Evolutionary conservation across 768 basidiomycete species (phyloP).

Genomic region (Suillus hirtellus): DNA sequence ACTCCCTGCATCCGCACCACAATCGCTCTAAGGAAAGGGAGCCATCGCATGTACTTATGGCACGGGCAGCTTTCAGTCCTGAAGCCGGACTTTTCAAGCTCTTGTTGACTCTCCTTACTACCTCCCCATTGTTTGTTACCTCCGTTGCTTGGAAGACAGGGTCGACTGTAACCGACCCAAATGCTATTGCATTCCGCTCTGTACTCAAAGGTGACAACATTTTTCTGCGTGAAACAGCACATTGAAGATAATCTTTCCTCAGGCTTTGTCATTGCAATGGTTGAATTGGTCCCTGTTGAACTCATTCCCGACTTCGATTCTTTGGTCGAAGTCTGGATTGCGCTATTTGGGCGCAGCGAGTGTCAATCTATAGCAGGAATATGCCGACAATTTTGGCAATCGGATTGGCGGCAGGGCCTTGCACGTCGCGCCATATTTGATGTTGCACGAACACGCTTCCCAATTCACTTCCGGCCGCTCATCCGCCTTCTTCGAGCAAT

Average conservation of each 20-base stretch:
- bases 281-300: conserved; percentile 75
- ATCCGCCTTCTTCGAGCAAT: conserved; percentile 74
- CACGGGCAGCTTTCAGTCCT: conserved; percentile 53
- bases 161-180: conserved; percentile 70
- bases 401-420: conserved; percentile 66
- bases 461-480: conserved; percentile 71
- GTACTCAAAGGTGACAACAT: conserved; percentile 72
- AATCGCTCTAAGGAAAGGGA: conserved; percentile 57
- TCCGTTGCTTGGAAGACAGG: conserved; percentile 67
- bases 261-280: conserved; percentile 78
- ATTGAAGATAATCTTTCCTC: conserved; percentile 12
- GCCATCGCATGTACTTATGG: conserved; percentile 56
- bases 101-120: conserved; percentile 58
- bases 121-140: conserved; percentile 76
- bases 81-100: conserved; percentile 62
- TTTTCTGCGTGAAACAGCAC: background rate
- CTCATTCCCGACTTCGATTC: conserved; percentile 72
- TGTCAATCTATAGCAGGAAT: conserved; percentile 62
- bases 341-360: conserved; percentile 75
- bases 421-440: conserved; percentile 82
- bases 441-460: conserved; percentile 80
- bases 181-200: conserved; percentile 77
- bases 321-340: conserved; percentile 75
- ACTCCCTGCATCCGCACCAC: conserved; percentile 45
- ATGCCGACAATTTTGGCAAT: conserved; percentile 81